These are phyloP conservation scores for Lyophyllum decastes DNA, from an alignment of 768 basidiomycete genomes.

Conservation along the genomic window DNA sequence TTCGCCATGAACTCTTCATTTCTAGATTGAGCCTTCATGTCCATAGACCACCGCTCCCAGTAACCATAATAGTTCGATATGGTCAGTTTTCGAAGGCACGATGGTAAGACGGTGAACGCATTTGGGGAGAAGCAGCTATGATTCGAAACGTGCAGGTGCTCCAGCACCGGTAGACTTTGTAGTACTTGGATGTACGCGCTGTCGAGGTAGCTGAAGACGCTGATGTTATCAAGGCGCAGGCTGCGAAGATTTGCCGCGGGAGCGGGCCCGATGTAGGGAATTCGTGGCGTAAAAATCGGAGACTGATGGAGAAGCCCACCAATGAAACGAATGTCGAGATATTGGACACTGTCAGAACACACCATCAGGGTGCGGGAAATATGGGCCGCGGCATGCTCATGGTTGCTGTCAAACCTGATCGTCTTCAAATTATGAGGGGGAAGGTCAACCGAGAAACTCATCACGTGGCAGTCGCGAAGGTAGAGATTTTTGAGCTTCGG, in stretches of 20 bases:
- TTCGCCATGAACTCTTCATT: conserved; percentile 6
- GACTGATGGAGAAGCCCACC: conserved; percentile 26
- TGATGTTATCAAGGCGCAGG: conserved; percentile 29
- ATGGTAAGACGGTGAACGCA: conserved; percentile 26
- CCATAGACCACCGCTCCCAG: conserved; percentile 8
- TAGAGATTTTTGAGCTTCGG: conserved; percentile 24
- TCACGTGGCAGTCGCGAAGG: conserved; percentile 27
- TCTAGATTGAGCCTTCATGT: neutral
- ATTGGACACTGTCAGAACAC: conserved; percentile 20
- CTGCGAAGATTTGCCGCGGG: conserved; percentile 17
- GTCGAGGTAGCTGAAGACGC: conserved; percentile 23
- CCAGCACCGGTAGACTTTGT: conserved; percentile 20
- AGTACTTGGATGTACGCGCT: conserved; percentile 24
- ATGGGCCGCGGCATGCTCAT: conserved; percentile 25
- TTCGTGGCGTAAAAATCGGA: conserved; percentile 19
- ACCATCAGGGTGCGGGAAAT: conserved; percentile 23
- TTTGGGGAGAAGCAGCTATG: conserved; percentile 22
- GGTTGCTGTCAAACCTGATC: conserved; percentile 27
- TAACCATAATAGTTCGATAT: conserved; percentile 24
- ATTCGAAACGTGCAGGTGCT: conserved; percentile 27
- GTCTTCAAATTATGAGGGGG: conserved; percentile 24
- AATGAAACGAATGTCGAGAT: conserved; percentile 29
- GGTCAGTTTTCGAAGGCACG: conserved; percentile 16
- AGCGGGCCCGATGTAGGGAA: neutral
- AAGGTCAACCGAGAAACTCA: conserved; percentile 21